Conservation (phyloP, 1,284 basidiomycete genomes). For the Exobasidium cylindrosporum region DNA sequence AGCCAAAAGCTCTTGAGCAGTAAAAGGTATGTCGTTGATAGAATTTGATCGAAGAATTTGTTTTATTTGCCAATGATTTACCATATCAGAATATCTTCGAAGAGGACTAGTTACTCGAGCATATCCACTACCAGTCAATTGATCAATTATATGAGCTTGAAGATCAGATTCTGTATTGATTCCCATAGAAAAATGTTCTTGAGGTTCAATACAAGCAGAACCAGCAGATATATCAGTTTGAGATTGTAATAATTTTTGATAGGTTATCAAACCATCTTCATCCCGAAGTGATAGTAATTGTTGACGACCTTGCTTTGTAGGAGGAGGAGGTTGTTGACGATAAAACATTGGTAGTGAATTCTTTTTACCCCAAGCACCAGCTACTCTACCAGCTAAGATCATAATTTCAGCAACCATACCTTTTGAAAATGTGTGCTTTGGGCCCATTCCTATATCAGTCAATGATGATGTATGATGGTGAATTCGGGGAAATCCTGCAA, state of each 20-base stretch:
- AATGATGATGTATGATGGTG: slow-evolving; percentile 10
- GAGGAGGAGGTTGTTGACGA: slow-evolving; percentile 58
- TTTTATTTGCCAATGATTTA: slow-evolving; percentile 84
- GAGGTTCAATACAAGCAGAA: slow-evolving; percentile 55
- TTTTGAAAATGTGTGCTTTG: slow-evolving; percentile 8
- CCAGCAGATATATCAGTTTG: slow-evolving; percentile 18
- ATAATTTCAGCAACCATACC: slow-evolving; percentile 74
- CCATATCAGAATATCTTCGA: slow-evolving; percentile 77
- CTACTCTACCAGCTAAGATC: slow-evolving; percentile 75
- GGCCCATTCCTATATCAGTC: neutral
- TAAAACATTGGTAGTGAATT: slow-evolving; percentile 68
- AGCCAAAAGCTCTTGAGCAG: neutral
- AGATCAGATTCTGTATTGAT: slow-evolving; percentile 59
- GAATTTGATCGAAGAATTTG: neutral
- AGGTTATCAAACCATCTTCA: slow-evolving; percentile 4
- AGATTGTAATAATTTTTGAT: slow-evolving; percentile 15
- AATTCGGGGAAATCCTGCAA: slow-evolving; percentile 38
- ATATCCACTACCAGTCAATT: slow-evolving; percentile 60
- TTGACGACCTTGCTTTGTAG: neutral
- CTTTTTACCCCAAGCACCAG: slow-evolving; percentile 70
- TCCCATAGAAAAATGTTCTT: slow-evolving; percentile 70
- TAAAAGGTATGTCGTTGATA: neutral
- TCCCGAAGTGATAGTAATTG: neutral
- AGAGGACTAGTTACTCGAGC: slow-evolving; percentile 82
- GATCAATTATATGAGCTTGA: slow-evolving; percentile 10